Evolutionary conservation across 75 land plant species (phyloP), one percentile per base, ranked within the genome.

Genomic region (Pinus tabuliformis): DNA sequence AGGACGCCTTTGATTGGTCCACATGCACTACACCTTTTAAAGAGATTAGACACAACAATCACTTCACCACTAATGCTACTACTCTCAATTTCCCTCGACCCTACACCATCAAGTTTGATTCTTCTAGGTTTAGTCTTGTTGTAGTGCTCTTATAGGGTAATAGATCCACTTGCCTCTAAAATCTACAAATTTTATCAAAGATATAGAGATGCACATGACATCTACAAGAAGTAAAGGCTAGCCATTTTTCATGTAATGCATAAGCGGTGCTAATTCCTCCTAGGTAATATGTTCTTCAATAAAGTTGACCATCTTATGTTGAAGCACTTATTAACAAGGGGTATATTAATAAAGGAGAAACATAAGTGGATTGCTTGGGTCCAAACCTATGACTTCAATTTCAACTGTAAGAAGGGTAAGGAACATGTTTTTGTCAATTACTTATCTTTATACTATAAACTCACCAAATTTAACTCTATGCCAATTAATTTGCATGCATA

Each of bases 1-100:
- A 74, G 57, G 66, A 37, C 2, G 30, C 15, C 17, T 68, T 78
- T 57, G 1, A 21, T 3, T 78, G 77, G 83, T 16, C 13, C 56
- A 9, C 16, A 26, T 26, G 26, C 0, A 26, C 26, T 26, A 26
- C 0, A 0, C 26, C 26, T 77, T 8, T 78, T 65, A 73, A 1
- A 56, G 15, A 20, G 63, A 24, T 70, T 79, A 6, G 57, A 76
- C 2, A 2, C 26, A 3, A 59, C 56, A 3, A 5, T 30, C 15
- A 13, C 36, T 14, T 22, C 39, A 28, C 14, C 66, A 28, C 37
- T 37, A 28, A 7, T 60, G 28, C 16, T 63, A 63, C 4, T 11
- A 14, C 28, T 18, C 18, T 4, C 2, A 12, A 4, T 64, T 64
- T 64, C 1, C 5, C 39, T 0, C 2, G 12, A 37, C 39, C 37